phyloP scores from a whole-genome alignment of 73 alveolate genomes.

The Tetrahymena thermophila region DNA sequence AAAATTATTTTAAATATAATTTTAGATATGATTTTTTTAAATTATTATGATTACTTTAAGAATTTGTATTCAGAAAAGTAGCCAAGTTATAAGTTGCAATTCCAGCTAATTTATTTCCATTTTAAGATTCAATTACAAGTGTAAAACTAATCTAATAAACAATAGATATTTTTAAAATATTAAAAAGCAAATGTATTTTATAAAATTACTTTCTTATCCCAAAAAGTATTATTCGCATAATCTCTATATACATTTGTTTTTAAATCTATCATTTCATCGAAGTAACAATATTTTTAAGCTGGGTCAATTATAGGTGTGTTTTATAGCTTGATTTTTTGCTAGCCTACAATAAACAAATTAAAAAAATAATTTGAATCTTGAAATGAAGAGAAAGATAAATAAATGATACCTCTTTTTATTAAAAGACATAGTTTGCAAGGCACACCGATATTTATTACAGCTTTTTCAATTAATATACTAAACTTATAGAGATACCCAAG shows the following conservation, averaged over 20 bases:
- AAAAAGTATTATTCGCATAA: not conserved
- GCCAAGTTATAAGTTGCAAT: not conserved
- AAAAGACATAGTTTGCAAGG: not conserved
- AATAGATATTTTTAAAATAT: not conserved
- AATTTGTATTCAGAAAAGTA: not conserved
- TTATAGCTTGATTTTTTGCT: not conserved
- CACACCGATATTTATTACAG: not conserved
- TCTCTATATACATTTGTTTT: not conserved
- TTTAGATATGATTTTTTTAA: not conserved
- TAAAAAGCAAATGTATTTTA: too few species aligned
- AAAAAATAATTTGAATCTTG: not conserved
- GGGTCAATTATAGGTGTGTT: not conserved
- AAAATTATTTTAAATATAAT: not conserved
- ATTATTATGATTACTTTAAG: not conserved
- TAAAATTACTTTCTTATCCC: not conserved
- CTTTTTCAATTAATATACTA: not conserved
- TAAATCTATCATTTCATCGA: not conserved
- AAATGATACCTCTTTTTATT: not conserved
- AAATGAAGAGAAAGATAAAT: not conserved
- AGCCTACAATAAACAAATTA: not conserved
- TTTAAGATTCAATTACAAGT: not conserved
- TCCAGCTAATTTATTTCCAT: not conserved
- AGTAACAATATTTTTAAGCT: not conserved
- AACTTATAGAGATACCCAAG: not conserved
- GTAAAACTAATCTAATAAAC: not conserved